Evolutionary conservation across 176 grass and related monocot genomes (phyloP), one percentile per base, ranked within the genome.

Genomic region (Poa annua): DNA sequence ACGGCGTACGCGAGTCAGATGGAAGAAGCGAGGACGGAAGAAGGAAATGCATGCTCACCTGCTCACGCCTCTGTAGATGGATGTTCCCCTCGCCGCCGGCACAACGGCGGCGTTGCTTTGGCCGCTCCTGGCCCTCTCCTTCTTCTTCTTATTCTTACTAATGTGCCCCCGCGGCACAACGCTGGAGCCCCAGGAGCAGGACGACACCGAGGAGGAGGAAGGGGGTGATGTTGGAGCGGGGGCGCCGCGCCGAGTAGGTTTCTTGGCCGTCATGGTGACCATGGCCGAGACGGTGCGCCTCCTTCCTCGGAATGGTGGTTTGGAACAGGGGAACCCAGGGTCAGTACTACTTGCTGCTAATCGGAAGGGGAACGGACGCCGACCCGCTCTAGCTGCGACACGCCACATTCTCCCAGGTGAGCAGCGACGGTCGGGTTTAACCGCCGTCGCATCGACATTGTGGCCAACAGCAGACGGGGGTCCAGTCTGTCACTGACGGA

Each of bases 21-120:
- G 16, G 5, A 72, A 41, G 5, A 72, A 41, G 17, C 65, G 72
- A 67, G n/a, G 84, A 61, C 11, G 11, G 39, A 20, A 64, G 21
- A 29, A 11, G 17, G 22, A 39, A 19, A 3, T 32, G 51, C 56
- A 21, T 67, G 92, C 53, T 22, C 62, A 94, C 94, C 89, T 92
- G 25, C 89, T 94, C 75, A 97, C 94, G 21, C 94, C 94, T 66
- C 59, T 91, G 92, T 89, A 97, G 48, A 89, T 63, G 67, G 94
- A 97, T 34, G 82, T 86, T 8, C 51, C 81, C 75, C 80, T 90
- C 87, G 88, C 84, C 36, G 79, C 86, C 29, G 78, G 78, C 50
- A 38, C 71, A 64, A 25, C 64, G 11, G 11, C 22, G 24, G 25
- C 67, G 11, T 11, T 57, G 25, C 66, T 16, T 16, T 69, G 74